Evolutionary conservation across 1,139 yeast species (phyloP).

Genomic region (Saccharomyces hybrid): DNA sequence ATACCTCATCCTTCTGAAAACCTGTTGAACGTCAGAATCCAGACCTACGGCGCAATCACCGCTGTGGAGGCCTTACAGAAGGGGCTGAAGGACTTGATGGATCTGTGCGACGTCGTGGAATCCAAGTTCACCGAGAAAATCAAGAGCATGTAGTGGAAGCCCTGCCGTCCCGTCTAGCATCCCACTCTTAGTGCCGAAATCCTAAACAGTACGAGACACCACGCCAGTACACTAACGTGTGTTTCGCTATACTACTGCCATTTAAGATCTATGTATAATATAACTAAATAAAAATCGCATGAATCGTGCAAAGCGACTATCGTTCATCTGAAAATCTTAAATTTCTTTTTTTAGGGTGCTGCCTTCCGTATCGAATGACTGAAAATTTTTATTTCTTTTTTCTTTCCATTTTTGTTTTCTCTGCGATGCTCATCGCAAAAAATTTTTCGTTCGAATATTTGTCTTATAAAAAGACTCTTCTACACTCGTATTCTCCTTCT

Average conservation of each 20-base stretch:
- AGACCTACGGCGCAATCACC: slow-evolving; percentile 80
- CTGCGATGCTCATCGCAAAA: slow-evolving; percentile 1
- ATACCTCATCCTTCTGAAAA: slow-evolving; percentile 98
- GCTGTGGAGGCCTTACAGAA: slow-evolving; percentile 91
- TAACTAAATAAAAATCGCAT: not conserved
- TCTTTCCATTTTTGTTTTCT: not conserved
- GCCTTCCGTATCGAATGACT: not conserved
- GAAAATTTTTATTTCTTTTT: not conserved
- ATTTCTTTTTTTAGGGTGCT: not conserved
- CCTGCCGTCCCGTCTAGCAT: not conserved
- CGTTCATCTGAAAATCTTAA: not conserved
- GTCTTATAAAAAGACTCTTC: not conserved
- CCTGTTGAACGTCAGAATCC: slow-evolving; percentile 81
- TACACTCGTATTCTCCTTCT: not conserved
- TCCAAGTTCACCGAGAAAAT: slow-evolving; percentile 61
- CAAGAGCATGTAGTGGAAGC: slow-evolving; percentile 32
- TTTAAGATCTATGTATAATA: not conserved
- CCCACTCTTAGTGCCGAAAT: not conserved
- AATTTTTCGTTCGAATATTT: not conserved
- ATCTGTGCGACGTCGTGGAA: slow-evolving; percentile 77
- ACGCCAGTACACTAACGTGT: not conserved
- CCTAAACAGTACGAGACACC: not conserved
- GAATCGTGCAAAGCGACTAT: not conserved
- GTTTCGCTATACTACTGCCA: not conserved
- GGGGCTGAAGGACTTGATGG: slow-evolving; percentile 80